Conservation (phyloP, 129 eudicot species). For the Pseudognaphalium luteoalbum region DNA sequence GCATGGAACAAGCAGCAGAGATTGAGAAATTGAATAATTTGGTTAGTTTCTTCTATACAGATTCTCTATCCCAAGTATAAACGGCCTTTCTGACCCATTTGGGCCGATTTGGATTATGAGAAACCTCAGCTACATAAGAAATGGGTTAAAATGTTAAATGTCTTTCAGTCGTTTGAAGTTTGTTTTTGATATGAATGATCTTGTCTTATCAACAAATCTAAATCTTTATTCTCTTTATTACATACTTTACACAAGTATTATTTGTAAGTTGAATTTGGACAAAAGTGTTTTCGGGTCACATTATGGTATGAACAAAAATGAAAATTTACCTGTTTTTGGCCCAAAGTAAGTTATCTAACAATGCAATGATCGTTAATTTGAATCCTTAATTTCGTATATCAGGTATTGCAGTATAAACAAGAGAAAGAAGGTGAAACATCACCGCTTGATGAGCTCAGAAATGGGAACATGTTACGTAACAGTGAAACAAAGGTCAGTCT, state of each 20-base stretch:
- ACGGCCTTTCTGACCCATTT: not conserved
- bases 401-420: slow-evolving; percentile 64
- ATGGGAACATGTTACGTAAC: slow-evolving; percentile 15
- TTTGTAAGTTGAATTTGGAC: not conserved
- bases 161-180: not conserved
- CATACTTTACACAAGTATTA: no score
- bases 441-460: slow-evolving; percentile 42
- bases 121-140: not conserved
- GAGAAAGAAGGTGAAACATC: slow-evolving; percentile 39
- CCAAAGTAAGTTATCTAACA: not conserved
- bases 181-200: not conserved
- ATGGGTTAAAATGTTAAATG: not conserved
- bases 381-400: slow-evolving; percentile 12
- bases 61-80: not conserved
- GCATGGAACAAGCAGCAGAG: slow-evolving; percentile 80
- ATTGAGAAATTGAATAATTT: slow-evolving; percentile 71
- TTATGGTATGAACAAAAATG: not conserved
- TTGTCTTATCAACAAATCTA: no score
- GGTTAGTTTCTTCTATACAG: slow-evolving; percentile 40
- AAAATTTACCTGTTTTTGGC: not conserved
- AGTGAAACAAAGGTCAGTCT: slow-evolving; percentile 46
- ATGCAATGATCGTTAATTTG: not conserved
- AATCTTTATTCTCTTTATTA: no score
- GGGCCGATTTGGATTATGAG: not conserved
- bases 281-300: not conserved